Conservation (phyloP, 164 flowering plant species). For the Stephania yunnanensis region DNA sequence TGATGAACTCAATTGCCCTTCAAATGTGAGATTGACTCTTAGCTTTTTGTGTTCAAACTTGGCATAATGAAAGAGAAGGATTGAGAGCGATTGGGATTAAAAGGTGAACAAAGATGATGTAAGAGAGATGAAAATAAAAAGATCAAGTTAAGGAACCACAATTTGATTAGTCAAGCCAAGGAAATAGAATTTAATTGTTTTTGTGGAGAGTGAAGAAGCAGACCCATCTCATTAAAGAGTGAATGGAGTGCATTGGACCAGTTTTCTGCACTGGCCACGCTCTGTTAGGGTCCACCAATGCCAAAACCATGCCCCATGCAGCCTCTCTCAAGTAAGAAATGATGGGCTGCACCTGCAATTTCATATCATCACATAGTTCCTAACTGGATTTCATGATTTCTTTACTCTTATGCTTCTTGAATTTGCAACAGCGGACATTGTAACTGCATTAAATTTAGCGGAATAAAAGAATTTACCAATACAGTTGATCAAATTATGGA, state of each 20-base stretch:
- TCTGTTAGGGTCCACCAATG: slow-evolving; percentile 10
- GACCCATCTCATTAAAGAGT: neutral
- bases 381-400: neutral
- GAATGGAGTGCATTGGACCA: slow-evolving; percentile 12
- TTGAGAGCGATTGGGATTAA: neutral
- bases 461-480: neutral
- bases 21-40: slow-evolving; percentile 14
- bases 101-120: slow-evolving; percentile 2
- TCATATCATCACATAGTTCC: neutral
- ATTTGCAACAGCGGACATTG: neutral
- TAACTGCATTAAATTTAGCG: no score
- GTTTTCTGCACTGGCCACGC: slow-evolving; percentile 6
- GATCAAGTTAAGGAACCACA: no score
- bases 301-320: neutral
- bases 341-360: neutral
- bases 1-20: neutral
- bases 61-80: slow-evolving; percentile 6
- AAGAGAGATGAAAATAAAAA: slow-evolving; percentile 4
- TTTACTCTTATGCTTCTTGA: neutral
- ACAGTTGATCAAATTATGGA: neutral
- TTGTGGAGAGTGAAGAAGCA: neutral
- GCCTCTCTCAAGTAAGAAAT: slow-evolving; percentile 3
- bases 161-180: no score
- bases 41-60: slow-evolving; percentile 12
- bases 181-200: neutral